phyloP scores from a whole-genome alignment of 768 basidiomycete genomes.

The Kwoniella sp. region DNA sequence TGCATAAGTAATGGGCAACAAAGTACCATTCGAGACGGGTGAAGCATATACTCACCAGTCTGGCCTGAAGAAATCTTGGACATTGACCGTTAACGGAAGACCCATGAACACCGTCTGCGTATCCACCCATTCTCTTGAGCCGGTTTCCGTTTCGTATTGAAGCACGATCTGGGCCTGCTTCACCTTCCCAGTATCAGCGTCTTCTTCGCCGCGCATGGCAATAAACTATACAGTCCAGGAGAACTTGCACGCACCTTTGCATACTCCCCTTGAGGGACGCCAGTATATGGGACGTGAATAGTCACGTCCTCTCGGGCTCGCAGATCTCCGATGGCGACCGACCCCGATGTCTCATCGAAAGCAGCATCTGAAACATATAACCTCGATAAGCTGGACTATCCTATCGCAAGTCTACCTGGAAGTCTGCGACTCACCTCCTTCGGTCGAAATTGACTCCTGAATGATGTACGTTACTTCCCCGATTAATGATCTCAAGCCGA shows the following conservation, averaged over 20 bases:
- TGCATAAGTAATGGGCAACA: background rate
- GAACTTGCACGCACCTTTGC: constrained; percentile 40
- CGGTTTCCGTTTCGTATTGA: constrained; percentile 66
- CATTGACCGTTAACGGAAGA: constrained; percentile 86
- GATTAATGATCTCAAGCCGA: constrained; percentile 13
- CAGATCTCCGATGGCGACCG: constrained; percentile 22
- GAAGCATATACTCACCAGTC: constrained; percentile 64
- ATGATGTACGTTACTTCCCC: constrained; percentile 26
- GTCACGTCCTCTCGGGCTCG: constrained; percentile 27
- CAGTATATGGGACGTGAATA: constrained; percentile 51
- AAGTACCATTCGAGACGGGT: background rate
- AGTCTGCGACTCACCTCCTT: constrained; percentile 9
- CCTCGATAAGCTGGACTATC: background rate
- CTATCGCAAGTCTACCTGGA: background rate
- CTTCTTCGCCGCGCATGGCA: too few species aligned
- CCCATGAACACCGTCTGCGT: constrained; percentile 60
- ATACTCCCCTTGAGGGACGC: constrained; percentile 58
- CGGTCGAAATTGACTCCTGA: constrained; percentile 10
- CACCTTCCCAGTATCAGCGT: background rate
- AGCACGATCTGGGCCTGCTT: constrained; percentile 67
- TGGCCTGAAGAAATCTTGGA: constrained; percentile 93
- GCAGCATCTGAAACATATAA: background rate
- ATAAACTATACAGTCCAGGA: background rate
- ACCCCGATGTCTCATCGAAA: background rate
- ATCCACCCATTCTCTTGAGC: constrained; percentile 26